phyloP scores from a whole-genome alignment of 306 rosid species.

The Hippophae tibetana region DNA sequence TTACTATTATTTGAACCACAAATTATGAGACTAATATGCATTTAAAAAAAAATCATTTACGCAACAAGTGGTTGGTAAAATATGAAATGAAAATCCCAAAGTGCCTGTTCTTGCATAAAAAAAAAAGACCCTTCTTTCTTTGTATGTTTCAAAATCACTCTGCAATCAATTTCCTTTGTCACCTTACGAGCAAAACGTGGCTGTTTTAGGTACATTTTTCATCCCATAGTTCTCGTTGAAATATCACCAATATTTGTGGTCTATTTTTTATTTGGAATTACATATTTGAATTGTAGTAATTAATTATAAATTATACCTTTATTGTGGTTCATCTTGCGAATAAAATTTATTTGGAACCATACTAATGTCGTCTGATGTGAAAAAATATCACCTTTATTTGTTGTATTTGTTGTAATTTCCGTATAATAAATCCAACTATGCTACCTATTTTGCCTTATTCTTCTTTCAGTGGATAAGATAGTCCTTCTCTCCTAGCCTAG shows the following conservation, averaged over 20 bases:
- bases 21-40: no score
- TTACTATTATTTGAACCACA: no score
- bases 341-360: no score
- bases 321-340: no score
- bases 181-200: neutral
- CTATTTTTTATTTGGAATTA: no score
- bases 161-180: neutral
- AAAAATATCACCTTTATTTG: no score
- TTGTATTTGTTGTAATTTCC: no score
- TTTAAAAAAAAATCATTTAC: neutral
- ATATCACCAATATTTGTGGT: neutral
- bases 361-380: no score
- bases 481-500: neutral
- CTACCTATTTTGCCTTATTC: neutral
- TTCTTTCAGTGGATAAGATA: neutral
- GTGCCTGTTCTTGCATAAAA: slow-evolving; percentile 1
- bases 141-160: neutral
- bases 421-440: no score
- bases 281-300: no score
- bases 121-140: neutral
- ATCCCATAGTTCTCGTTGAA: slow-evolving; percentile 8
- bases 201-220: slow-evolving; percentile 3
- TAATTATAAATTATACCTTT: no score
- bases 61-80: neutral
- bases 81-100: slow-evolving; percentile 7